Conservation (phyloP, 805 yeast genomes). For the Tetrapisispora phaffii region DNA sequence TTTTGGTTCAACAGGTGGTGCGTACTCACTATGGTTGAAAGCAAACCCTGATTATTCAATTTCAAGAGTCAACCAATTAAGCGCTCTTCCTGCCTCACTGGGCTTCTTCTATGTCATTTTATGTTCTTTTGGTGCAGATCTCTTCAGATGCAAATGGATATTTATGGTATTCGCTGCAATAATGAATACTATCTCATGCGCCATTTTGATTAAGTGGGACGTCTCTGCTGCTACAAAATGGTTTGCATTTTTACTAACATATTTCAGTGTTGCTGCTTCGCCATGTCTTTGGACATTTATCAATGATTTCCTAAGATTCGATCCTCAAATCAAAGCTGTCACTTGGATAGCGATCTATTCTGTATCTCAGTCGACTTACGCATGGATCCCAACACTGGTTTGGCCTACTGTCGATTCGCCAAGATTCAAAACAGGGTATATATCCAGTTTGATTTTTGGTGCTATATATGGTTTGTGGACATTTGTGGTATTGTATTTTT, state of each 20-base stretch:
- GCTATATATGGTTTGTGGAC: constrained; percentile 40
- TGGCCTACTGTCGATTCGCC: constrained; percentile 53
- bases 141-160: constrained; percentile 42
- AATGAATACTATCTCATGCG: constrained; percentile 46
- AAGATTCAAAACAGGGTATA: constrained; percentile 43
- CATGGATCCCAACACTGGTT: constrained; percentile 46
- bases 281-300: constrained; percentile 52
- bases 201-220: constrained; percentile 49
- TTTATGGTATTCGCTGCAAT: constrained; percentile 43
- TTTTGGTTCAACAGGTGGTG: constrained; percentile 46
- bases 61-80: constrained; percentile 39
- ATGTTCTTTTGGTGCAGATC: constrained; percentile 41
- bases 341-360: constrained; percentile 48
- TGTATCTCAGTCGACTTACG: constrained; percentile 49
- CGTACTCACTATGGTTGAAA: constrained; percentile 54
- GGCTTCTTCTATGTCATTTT: constrained; percentile 44
- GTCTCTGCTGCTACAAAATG: constrained; percentile 50
- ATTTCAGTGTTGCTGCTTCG: constrained; percentile 54
- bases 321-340: constrained; percentile 46
- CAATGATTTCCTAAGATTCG: constrained; percentile 48
- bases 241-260: constrained; percentile 52
- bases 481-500: constrained; percentile 42
- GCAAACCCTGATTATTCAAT: constrained; percentile 36
- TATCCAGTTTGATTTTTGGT: constrained; percentile 41
- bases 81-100: constrained; percentile 49